Base-by-base conservation (phyloP, 805 yeast genomes). In the Starmera quercuum region DNA sequence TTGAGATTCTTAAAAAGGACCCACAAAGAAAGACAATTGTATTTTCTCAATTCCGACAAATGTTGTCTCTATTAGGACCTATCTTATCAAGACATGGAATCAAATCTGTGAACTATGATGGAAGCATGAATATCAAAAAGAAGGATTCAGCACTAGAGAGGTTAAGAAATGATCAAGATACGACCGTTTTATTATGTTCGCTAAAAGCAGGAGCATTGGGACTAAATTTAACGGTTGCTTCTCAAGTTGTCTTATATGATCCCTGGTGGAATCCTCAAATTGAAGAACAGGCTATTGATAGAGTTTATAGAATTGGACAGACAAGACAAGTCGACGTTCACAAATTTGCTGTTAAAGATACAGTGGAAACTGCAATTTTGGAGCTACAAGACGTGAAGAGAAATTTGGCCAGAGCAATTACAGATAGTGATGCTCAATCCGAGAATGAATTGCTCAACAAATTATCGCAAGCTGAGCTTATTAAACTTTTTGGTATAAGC, bases 201-300 rank as follows among this genome's bases (percentile, higher is more conserved):
- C 62, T 87, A 41, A 87, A 84, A 55, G 88, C 95, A 0, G 97
- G 97, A 15, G 96, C 95, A 2, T 95, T 86, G 5, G 97, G 97
- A 0, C 64, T 87, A 40, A 87, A 87, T 49, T 63, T 87, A 38
- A 87, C 95, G 0, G 73, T 77, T 32, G 95, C 96, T 0, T 79
- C 83, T 0, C 70, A 77, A 26, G 96, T 90, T 2, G 83, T 77
- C 42, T 65, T 87, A 65, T 79, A 84, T 83, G 96, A 88, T 47
- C 95, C 96, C 0, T 87, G 95, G 90, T 87, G 97, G 97, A 83
- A 88, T 27, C 92, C 84, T 26, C 86, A 94, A 29, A 74, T 80
- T 36, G 95, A 86, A 49, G 83, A 83, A 30, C 95, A 86, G 53
- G 95, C 95, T 0, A 80, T 86, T 35, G 95, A 86, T 58, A 59